phyloP scores from a whole-genome alignment of 768 basidiomycete species.

The Phanerochaete carnosa region DNA sequence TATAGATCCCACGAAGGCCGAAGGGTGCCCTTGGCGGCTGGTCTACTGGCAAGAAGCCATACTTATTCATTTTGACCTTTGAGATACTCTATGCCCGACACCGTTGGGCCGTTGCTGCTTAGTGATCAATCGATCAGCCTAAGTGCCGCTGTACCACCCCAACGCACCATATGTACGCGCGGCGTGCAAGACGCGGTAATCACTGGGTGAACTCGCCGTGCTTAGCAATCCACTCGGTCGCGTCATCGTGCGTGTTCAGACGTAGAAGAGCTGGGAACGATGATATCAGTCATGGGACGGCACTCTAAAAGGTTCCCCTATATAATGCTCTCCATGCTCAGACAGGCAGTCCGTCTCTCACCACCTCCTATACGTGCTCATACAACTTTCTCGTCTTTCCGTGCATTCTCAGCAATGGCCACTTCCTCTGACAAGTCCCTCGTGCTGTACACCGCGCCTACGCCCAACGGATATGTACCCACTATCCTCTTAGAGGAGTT shows the following conservation, averaged over 20 bases:
- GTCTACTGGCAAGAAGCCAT: too few species aligned
- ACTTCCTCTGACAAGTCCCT: slow-evolving; percentile 1
- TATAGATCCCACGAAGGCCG: too few species aligned
- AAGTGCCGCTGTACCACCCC: too few species aligned
- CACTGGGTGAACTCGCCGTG: neutral
- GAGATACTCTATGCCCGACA: too few species aligned
- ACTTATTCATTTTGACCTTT: too few species aligned
- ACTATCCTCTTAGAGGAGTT: slow-evolving; percentile 63
- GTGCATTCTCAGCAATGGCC: neutral
- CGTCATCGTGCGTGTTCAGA: neutral
- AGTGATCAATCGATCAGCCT: too few species aligned
- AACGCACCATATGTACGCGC: too few species aligned
- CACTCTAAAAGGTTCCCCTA: neutral
- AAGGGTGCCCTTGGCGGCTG: too few species aligned
- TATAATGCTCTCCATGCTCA: neutral
- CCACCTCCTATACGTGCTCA: neutral
- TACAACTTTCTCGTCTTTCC: neutral
- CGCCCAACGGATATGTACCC: slow-evolving; percentile 56
- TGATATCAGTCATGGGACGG: neutral
- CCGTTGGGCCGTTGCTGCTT: too few species aligned
- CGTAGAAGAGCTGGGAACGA: neutral
- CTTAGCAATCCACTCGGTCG: slow-evolving; percentile 1
- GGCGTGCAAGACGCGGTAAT: neutral
- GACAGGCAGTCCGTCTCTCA: neutral
- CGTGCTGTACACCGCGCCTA: slow-evolving; percentile 33